Evolutionary conservation across 208 protist species (phyloP).

Genomic region (Leishmania major): DNA sequence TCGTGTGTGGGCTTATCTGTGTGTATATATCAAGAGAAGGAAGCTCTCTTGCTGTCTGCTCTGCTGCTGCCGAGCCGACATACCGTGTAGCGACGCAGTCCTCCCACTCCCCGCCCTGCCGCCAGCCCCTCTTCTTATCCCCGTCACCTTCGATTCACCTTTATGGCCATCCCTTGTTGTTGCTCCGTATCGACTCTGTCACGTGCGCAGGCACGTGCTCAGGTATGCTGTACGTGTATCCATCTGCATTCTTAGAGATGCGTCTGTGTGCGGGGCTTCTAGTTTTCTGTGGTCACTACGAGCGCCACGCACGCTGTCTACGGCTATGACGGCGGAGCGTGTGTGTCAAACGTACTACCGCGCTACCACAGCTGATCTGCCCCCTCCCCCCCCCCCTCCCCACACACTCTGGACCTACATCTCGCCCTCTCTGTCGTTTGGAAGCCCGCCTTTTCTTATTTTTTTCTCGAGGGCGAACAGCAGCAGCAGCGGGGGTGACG

Average conservation of each 20-base stretch:
- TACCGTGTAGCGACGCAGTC: background rate
- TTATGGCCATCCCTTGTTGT: background rate
- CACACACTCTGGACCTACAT: background rate
- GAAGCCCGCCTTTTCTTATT: background rate
- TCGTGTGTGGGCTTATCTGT: background rate
- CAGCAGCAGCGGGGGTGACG: no score
- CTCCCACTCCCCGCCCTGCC: background rate
- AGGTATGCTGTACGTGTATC: background rate
- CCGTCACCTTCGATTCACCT: background rate
- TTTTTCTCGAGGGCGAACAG: background rate
- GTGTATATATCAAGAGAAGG: background rate
- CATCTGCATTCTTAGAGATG: background rate
- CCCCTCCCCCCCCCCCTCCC: background rate
- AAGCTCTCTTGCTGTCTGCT: background rate
- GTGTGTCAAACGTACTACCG: background rate
- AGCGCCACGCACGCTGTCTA: background rate
- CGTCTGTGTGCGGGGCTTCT: background rate
- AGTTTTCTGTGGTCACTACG: background rate
- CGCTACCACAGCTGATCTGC: background rate
- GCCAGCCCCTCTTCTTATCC: background rate
- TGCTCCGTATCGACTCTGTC: conserved; percentile 2
- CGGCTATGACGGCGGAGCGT: background rate
- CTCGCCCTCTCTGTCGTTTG: background rate
- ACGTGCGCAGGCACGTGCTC: background rate
- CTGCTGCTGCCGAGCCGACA: background rate